Conservation (phyloP, 495 filamentous ascomycete species). For the Friedmanniomyces endolithicus region DNA sequence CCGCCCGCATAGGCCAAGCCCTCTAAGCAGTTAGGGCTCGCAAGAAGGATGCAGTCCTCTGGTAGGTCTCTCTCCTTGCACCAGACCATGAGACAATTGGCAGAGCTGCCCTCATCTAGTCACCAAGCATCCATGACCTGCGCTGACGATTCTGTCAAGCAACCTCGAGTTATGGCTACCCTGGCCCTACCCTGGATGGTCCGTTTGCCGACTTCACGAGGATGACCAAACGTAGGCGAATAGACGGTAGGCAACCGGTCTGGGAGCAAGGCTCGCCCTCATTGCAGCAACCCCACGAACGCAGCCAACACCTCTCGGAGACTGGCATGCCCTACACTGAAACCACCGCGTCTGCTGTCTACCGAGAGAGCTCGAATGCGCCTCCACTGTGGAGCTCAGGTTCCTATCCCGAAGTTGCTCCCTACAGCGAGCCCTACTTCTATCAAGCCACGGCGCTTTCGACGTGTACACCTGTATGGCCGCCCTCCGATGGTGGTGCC, state of each 20-base stretch:
- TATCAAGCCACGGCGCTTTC: slow-evolving; percentile 7
- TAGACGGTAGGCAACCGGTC: neutral
- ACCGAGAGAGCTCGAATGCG: neutral
- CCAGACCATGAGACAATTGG: no score
- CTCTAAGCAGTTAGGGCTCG: no score
- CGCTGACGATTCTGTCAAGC: neutral
- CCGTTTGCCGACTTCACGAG: neutral
- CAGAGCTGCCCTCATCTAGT: no score
- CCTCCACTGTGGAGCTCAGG: neutral
- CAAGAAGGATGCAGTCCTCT: no score
- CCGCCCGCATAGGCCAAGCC: no score
- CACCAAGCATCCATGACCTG: neutral
- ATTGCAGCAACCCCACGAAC: neutral
- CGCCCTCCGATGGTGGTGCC: neutral
- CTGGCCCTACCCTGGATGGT: neutral
- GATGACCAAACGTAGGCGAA: neutral
- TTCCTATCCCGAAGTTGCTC: neutral
- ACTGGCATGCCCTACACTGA: neutral
- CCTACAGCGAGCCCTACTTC: slow-evolving; percentile 9
- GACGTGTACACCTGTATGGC: slow-evolving; percentile 10
- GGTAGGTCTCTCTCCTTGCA: no score
- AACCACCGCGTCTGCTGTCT: neutral
- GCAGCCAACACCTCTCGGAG: neutral
- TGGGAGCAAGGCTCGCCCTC: neutral
- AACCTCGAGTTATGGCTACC: neutral